A percentile compares a stretch with the other conserved stretches of the same genome.
Conservation (phyloP, 2,329 filamentous ascomycete species). For the Calonectria henricotiae region DNA sequence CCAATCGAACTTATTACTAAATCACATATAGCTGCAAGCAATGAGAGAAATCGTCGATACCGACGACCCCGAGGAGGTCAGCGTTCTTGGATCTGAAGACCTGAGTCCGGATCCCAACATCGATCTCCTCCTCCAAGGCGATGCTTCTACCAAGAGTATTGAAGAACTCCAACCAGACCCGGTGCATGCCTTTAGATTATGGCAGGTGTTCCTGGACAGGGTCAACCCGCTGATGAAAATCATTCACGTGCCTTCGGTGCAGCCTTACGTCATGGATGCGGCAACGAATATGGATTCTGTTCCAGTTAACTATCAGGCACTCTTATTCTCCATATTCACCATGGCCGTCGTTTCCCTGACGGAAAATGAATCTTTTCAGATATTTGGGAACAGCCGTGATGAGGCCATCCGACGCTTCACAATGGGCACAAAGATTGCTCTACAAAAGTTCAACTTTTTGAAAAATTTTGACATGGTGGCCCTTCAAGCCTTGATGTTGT, state of each 20-base stretch:
- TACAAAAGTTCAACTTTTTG: constrained; percentile 72
- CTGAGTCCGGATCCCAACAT: constrained; percentile 69
- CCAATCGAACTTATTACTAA: constrained; percentile 69
- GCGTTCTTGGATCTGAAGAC: constrained; percentile 66
- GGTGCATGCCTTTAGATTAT: constrained; percentile 79
- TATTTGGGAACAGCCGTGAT: constrained; percentile 67
- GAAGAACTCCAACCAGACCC: constrained; percentile 76
- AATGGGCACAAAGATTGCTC: constrained; percentile 66
- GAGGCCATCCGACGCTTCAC: constrained; percentile 69
- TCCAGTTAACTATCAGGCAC: constrained; percentile 72
- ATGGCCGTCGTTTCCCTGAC: constrained; percentile 72
- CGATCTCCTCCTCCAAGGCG: constrained; percentile 66
- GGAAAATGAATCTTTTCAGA: constrained; percentile 70
- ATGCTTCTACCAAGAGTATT: constrained; percentile 59
- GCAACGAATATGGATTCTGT: constrained; percentile 71
- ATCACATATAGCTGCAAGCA: constrained; percentile 65
- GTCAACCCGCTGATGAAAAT: constrained; percentile 83
- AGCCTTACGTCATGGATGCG: constrained; percentile 77
- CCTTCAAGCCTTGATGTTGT: constrained; percentile 73
- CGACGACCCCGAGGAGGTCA: constrained; percentile 66
- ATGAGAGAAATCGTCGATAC: constrained; percentile 74
- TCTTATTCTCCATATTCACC: constrained; percentile 78
- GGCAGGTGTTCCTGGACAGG: constrained; percentile 82
- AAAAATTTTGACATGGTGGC: constrained; percentile 72
- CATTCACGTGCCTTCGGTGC: constrained; percentile 80